phyloP scores from a whole-genome alignment of 2,329 filamentous ascomycete species.

The Colletotrichum sojae region DNA sequence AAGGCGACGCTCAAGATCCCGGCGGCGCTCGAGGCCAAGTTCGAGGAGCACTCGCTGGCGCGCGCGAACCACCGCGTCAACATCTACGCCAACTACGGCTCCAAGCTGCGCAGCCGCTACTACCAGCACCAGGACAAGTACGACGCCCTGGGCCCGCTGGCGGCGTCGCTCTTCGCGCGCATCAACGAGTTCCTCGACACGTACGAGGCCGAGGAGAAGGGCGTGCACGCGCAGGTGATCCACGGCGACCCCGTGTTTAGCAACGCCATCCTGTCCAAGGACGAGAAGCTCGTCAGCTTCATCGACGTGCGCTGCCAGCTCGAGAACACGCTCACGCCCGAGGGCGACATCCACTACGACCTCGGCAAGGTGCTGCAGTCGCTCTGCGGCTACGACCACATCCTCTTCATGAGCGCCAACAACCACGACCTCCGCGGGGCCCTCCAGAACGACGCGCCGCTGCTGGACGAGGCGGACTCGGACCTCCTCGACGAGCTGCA shows the following conservation, averaged over 20 bases:
- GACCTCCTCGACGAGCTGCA: conserved; percentile 45
- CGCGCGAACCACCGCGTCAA: conserved; percentile 44
- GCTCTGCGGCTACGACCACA: conserved; percentile 49
- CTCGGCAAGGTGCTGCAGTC: conserved; percentile 50
- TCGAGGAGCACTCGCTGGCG: conserved; percentile 43
- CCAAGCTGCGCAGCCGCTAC: conserved; percentile 46
- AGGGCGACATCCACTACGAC: conserved; percentile 50
- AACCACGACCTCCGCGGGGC: conserved; percentile 40
- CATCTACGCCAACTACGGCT: conserved; percentile 47
- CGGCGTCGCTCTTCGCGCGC: conserved; percentile 44
- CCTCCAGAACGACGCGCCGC: conserved; percentile 39
- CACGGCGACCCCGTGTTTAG: conserved; percentile 51
- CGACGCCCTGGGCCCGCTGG: conserved; percentile 45
- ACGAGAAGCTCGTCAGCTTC: conserved; percentile 47
- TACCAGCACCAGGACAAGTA: conserved; percentile 43
- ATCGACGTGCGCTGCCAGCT: conserved; percentile 50
- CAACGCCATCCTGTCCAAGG: conserved; percentile 47
- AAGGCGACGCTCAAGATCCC: conserved; percentile 44
- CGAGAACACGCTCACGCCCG: conserved; percentile 45
- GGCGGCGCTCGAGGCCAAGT: conserved; percentile 43
- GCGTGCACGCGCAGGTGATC: conserved; percentile 45
- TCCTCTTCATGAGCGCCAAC: conserved; percentile 46
- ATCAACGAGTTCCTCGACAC: conserved; percentile 48
- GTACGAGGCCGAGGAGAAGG: conserved; percentile 49
- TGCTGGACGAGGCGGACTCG: conserved; percentile 46